phyloP scores from a whole-genome alignment of 2,329 filamentous ascomycete species.

The Leptographium lundbergii region DNA sequence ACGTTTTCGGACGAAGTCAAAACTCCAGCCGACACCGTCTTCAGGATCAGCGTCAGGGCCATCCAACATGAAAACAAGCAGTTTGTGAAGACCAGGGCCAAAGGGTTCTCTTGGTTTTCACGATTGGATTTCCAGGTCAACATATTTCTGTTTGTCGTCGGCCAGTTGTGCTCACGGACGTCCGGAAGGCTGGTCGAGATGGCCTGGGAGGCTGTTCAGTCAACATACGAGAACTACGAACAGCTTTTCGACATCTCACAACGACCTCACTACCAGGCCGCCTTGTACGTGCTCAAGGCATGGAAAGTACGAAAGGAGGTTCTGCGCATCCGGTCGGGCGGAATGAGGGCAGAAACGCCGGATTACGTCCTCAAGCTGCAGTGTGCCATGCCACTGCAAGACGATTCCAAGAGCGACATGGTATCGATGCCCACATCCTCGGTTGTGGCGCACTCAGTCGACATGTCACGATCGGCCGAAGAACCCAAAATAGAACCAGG shows the following conservation, averaged over 20 bases:
- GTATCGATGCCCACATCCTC: neutral
- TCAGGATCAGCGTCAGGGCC: constrained; percentile 38
- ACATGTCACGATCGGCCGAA: neutral
- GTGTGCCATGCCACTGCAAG: constrained; percentile 23
- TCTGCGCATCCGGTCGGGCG: constrained; percentile 19
- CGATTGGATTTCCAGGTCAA: constrained; percentile 43
- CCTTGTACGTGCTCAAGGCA: constrained; percentile 34
- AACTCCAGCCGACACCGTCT: constrained; percentile 38
- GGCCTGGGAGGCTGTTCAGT: constrained; percentile 36
- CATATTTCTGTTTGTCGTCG: constrained; percentile 41
- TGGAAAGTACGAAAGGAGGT: constrained; percentile 38
- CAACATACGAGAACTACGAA: constrained; percentile 33
- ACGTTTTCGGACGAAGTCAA: constrained; percentile 37
- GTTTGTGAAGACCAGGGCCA: constrained; percentile 28
- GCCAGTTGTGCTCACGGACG: constrained; percentile 37
- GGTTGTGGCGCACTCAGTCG: neutral
- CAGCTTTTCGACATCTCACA: constrained; percentile 37
- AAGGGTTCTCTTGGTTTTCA: constrained; percentile 43
- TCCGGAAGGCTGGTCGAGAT: constrained; percentile 38
- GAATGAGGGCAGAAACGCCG: constrained; percentile 28
- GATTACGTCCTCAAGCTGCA: constrained; percentile 32
- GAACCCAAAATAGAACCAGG: neutral
- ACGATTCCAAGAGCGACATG: constrained; percentile 15
- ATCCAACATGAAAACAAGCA: constrained; percentile 33
- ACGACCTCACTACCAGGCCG: constrained; percentile 31